Conservation (phyloP, 2,329 filamentous ascomycete species). For the Fusarium xylarioides region DNA sequence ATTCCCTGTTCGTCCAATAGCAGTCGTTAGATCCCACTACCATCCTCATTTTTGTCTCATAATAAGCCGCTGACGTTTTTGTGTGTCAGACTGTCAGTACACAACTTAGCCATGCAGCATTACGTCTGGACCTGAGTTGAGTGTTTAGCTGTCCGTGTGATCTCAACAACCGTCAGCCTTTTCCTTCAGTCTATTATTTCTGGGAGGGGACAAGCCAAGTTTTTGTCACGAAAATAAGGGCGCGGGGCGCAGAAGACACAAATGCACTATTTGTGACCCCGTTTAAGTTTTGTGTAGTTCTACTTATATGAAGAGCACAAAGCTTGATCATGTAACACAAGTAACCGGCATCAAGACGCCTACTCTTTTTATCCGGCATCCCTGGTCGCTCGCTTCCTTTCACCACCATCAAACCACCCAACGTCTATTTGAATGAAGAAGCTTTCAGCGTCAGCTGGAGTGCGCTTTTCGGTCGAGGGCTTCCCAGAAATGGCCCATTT, state of each 20-base stretch:
- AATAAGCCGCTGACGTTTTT: not conserved
- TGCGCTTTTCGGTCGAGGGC: not conserved
- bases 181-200: no score
- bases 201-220: not conserved
- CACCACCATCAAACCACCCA: not conserved
- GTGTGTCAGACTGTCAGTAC: no score
- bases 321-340: no score
- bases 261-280: not conserved
- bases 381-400: not conserved
- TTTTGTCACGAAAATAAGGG: not conserved
- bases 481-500: not conserved
- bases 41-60: not conserved
- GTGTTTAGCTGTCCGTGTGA: rapidly evolving
- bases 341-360: no score
- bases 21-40: not conserved
- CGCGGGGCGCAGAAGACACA: no score
- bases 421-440: not conserved
- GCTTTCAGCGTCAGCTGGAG: not conserved
- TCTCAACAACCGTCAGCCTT: not conserved
- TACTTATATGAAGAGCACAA: not conserved
- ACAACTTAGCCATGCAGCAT: no score
- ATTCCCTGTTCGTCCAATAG: not conserved
- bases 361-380: not conserved
- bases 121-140: not conserved
- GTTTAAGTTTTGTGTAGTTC: not conserved